A percentile compares a stretch with the other conserved stretches of the same genome.
Evolutionary conservation across 2,329 filamentous ascomycete genomes (phyloP).

Genomic region (Pseudodiploospora longispora): DNA sequence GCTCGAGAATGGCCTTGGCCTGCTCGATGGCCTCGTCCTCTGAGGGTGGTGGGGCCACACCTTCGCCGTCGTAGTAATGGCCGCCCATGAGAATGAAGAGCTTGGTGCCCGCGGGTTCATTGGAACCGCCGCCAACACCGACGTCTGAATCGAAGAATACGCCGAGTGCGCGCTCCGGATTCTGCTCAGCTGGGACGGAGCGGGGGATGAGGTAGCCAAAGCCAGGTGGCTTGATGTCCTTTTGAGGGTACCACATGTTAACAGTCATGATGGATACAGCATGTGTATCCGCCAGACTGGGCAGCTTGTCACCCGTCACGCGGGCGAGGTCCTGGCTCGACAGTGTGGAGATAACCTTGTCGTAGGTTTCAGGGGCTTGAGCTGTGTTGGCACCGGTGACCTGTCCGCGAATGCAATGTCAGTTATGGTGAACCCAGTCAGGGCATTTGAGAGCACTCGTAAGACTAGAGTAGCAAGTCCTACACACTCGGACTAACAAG

Average conservation of each 20-base stretch:
- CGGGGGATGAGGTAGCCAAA: slow-evolving; percentile 91
- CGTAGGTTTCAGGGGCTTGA: slow-evolving; percentile 26
- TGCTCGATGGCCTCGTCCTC: slow-evolving; percentile 59
- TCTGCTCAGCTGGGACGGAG: slow-evolving; percentile 59
- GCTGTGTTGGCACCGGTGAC: slow-evolving; percentile 9
- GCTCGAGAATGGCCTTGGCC: slow-evolving; percentile 59
- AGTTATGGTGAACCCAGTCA: no score
- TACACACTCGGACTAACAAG: no score
- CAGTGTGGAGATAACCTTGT: slow-evolving; percentile 60
- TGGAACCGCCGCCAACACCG: slow-evolving; percentile 36
- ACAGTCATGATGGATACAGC: slow-evolving; percentile 84
- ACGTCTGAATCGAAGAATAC: slow-evolving; percentile 83
- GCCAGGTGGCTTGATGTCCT: slow-evolving; percentile 56
- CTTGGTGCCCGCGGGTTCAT: slow-evolving; percentile 62
- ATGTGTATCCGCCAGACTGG: slow-evolving; percentile 44
- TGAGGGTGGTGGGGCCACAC: slow-evolving; percentile 37
- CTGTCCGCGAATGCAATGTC: slow-evolving; percentile 1
- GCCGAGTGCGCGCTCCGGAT: slow-evolving; percentile 76
- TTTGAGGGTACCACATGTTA: slow-evolving; percentile 72
- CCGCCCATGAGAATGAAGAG: slow-evolving; percentile 92
- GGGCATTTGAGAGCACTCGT: no score
- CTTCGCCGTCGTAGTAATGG: slow-evolving; percentile 66
- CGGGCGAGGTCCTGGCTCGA: slow-evolving; percentile 37
- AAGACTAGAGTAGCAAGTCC: no score
- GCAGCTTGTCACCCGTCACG: slow-evolving; percentile 30